Base-by-base conservation (phyloP, 208 protist species). In the Angomonas deanei region DNA sequence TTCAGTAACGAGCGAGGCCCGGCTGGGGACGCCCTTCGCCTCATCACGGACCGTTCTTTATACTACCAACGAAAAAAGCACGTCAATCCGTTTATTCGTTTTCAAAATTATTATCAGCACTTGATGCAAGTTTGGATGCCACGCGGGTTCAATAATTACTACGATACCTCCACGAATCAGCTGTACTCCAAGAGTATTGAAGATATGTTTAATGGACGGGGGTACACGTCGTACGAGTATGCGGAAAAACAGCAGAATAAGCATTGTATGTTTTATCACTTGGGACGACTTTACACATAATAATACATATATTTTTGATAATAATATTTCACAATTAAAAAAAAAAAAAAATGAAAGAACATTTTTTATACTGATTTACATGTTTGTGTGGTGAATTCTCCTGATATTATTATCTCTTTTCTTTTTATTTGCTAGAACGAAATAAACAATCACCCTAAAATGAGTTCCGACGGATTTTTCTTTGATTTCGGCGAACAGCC, bases 211-310 rank as follows among this genome's bases (percentile, higher is more conserved):
- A 93, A 96, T 74, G 83, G 90, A 36, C 79, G 86, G 17, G 90
- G 86, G 19, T 96, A 96, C 76, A 90, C 90, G 39, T 91, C 82
- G 28, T 96, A 93, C 70, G 84, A 90, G 46, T 93, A 82, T 61
- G 86, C 81, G 23, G 90, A 96, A 52, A 88, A 93, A 67, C 90
- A 96, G 71, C 90, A 96, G 64, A 61, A 75, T 49, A 93, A 93
- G 68, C 90, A 96, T 61, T 61, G 73, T 6, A 56, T 69, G 15
- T 93, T 88, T 58, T 89, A 83, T 71, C 83, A 92, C 55, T 50
- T 93, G 28, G 85, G 86, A 10, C 81, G 84, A 30, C 65, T 96
- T 17, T 96, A 92, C 70, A 93, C 89, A 54, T 95, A 80, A 39
- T 15, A 23, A 61, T 53, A 53, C 23, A n/a, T 28, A 26, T 53